A percentile compares a stretch with the other conserved stretches of the same genome.
Evolutionary conservation across 2,329 filamentous ascomycete genomes (phyloP).

Genomic region (Beauveria caledonica): DNA sequence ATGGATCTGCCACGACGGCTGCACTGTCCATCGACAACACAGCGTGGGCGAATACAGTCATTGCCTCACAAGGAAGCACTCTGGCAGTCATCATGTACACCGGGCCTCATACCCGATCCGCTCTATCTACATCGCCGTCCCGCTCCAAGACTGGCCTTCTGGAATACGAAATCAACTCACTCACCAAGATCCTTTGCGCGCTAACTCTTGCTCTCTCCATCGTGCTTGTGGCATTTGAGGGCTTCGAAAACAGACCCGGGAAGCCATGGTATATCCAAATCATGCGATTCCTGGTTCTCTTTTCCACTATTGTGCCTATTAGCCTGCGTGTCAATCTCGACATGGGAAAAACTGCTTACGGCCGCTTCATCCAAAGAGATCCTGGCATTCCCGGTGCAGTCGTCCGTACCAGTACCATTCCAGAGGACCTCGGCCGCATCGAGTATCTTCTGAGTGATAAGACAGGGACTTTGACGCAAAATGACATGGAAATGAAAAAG

Average conservation of each 20-base stretch:
- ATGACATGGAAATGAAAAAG: constrained; percentile 98
- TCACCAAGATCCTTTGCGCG: constrained; percentile 91
- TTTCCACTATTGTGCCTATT: constrained; percentile 98
- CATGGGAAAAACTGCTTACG: constrained; percentile 94
- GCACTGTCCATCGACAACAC: constrained; percentile 92
- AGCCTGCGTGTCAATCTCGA: constrained; percentile 93
- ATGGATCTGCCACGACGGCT: constrained; percentile 45
- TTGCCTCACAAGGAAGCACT: constrained; percentile 85
- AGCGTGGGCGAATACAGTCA: constrained; percentile 95
- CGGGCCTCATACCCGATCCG: constrained; percentile 86
- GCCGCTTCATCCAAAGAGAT: constrained; percentile 89
- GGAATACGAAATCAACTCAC: constrained; percentile 92
- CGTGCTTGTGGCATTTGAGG: constrained; percentile 78
- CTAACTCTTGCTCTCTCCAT: constrained; percentile 82
- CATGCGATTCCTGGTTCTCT: constrained; percentile 94
- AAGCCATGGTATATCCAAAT: constrained; percentile 91
- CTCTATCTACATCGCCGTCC: constrained; percentile 83
- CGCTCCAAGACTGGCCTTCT: constrained; percentile 89
- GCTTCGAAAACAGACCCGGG: constrained; percentile 60
- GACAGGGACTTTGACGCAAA: constrained; percentile 95
- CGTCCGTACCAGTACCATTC: constrained; percentile 93
- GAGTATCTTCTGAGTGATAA: constrained; percentile 97
- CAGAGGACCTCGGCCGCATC: constrained; percentile 89
- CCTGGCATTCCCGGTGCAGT: constrained; percentile 84
- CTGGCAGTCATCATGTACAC: constrained; percentile 91